phyloP scores from a whole-genome alignment of 805 yeast species.

The Yamadazyma phyllophila region DNA sequence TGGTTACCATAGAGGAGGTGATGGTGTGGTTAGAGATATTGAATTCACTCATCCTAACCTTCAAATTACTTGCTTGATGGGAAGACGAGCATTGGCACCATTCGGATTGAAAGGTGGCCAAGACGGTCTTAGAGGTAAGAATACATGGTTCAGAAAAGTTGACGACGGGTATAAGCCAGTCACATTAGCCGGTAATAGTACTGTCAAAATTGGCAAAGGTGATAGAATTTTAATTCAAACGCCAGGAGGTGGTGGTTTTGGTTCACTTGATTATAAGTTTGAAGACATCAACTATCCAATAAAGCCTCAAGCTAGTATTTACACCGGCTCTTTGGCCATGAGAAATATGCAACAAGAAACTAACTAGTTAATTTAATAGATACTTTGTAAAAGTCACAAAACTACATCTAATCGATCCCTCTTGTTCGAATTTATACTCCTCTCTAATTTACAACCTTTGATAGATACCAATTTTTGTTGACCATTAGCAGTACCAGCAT shows the following conservation, averaged over 20 bases:
- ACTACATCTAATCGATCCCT: background rate
- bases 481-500: no score
- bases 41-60: constrained; percentile 53
- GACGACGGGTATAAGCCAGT: constrained; percentile 20
- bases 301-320: constrained; percentile 16
- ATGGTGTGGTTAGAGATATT: constrained; percentile 82
- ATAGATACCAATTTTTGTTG: no score
- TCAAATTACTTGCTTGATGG: constrained; percentile 78
- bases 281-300: constrained; percentile 21
- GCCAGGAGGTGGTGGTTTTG: constrained; percentile 49
- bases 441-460: no score
- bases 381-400: background rate
- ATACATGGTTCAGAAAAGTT: constrained; percentile 30
- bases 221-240: constrained; percentile 40
- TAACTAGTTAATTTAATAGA: constrained; percentile 19
- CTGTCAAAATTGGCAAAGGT: constrained; percentile 32
- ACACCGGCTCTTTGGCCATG: constrained; percentile 39
- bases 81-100: constrained; percentile 81
- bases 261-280: constrained; percentile 15
- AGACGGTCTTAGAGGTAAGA: constrained; percentile 66
- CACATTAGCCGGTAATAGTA: constrained; percentile 33
- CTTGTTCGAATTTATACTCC: no score
- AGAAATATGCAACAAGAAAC: constrained; percentile 34
- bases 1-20: constrained; percentile 74
- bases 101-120: constrained; percentile 84